Conservation (phyloP, 1,284 basidiomycete genomes). For the Boletus smithii region DNA sequence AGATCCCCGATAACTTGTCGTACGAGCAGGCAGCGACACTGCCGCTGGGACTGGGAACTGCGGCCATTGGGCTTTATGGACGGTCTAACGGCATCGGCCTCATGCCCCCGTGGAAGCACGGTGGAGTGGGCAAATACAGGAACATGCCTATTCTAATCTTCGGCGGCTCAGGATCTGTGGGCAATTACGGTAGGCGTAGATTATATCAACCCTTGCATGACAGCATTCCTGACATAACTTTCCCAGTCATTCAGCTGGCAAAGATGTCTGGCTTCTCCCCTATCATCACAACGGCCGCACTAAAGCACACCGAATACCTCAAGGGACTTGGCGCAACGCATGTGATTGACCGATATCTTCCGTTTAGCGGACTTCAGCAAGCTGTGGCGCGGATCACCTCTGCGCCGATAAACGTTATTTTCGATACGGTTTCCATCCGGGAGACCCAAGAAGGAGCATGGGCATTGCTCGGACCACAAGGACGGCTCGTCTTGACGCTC, state of each 20-base stretch:
- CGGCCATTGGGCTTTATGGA: slow-evolving; percentile 34
- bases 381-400: slow-evolving; percentile 29
- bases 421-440: slow-evolving; percentile 32
- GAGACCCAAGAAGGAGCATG: slow-evolving; percentile 36
- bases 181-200: slow-evolving; percentile 40
- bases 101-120: slow-evolving; percentile 33
- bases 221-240: slow-evolving; percentile 9
- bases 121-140: slow-evolving; percentile 35
- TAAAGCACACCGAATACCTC: slow-evolving; percentile 40
- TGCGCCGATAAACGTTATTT: slow-evolving; percentile 35
- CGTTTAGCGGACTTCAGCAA: slow-evolving; percentile 26
- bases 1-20: slow-evolving; percentile 35
- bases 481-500: slow-evolving; percentile 33
- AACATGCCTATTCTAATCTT: slow-evolving; percentile 43
- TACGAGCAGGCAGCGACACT: slow-evolving; percentile 34
- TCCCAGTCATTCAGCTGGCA: slow-evolving; percentile 29
- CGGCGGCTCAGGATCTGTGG: slow-evolving; percentile 46
- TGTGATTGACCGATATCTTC: slow-evolving; percentile 39
- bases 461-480: slow-evolving; percentile 31
- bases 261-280: slow-evolving; percentile 35
- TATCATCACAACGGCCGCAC: slow-evolving; percentile 44
- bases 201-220: slow-evolving; percentile 7
- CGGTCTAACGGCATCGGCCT: slow-evolving; percentile 34
- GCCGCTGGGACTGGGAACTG: slow-evolving; percentile 31
- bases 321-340: slow-evolving; percentile 46